Conservation (phyloP, 2,329 filamentous ascomycete genomes). For the Trichoderma asperellum region DNA sequence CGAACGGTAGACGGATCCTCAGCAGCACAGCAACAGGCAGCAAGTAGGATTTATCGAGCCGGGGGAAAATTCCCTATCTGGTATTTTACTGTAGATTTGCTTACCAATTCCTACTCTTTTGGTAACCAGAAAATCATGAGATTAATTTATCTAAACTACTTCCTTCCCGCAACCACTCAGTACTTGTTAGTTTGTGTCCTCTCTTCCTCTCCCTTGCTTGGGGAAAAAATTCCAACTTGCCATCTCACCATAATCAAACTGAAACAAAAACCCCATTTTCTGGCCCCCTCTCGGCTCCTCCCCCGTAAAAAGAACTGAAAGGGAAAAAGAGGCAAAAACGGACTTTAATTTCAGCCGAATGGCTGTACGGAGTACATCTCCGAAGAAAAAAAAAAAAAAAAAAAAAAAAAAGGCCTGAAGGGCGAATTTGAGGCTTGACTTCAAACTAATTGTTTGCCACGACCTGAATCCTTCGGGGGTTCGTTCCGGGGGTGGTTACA, state of each 20-base stretch:
- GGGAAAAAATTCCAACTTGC: not conserved
- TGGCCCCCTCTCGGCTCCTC: not conserved
- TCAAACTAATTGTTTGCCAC: not conserved
- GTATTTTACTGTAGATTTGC: no score
- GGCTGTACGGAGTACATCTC: not conserved
- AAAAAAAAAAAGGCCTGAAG: no score
- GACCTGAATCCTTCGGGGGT: not conserved
- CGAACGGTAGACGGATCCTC: no score
- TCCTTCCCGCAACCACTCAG: no score
- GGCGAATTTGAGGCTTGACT: not conserved
- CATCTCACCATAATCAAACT: conserved; percentile 2
- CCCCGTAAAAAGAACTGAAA: not conserved
- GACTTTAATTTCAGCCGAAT: not conserved
- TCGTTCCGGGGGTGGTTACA: not conserved
- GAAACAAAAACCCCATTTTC: not conserved
- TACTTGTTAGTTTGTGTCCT: no score
- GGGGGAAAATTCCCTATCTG: no score
- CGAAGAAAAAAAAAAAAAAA: not conserved
- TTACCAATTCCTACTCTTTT: no score
- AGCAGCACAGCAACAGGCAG: no score
- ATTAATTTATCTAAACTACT: no score
- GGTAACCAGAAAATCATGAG: no score
- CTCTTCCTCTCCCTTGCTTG: no score
- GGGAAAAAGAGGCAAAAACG: not conserved
- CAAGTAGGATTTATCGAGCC: no score